Conservation (phyloP, 805 yeast species). For the Metschnikowia kofuensis region DNA sequence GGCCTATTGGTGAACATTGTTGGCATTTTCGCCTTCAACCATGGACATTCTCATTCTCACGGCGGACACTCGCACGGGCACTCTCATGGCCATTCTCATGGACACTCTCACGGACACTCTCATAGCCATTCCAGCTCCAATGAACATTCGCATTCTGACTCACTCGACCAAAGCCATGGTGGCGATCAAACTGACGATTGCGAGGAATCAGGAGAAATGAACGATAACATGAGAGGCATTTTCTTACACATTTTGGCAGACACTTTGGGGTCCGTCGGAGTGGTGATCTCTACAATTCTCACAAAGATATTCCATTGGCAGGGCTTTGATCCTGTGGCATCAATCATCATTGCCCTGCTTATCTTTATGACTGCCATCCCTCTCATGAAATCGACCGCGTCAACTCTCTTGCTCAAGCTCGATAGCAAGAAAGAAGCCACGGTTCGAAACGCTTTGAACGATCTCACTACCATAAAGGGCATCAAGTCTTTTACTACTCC, state of each 20-base stretch:
- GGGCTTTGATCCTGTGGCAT: conserved; percentile 90
- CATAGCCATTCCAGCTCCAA: conserved; percentile 3
- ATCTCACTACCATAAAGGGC: conserved; percentile 69
- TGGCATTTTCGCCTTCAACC: conserved; percentile 93
- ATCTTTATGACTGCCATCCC: conserved; percentile 84
- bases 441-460: conserved; percentile 64
- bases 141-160: conserved; percentile 9
- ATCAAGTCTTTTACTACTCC: conserved; percentile 85
- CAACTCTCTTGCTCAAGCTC: conserved; percentile 64
- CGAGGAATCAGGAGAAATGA: conserved; percentile 21
- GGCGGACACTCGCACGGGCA: conserved; percentile 43
- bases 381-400: conserved; percentile 74
- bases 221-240: conserved; percentile 87
- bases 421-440: conserved; percentile 56
- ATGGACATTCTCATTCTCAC: conserved; percentile 59
- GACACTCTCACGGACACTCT: background rate
- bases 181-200: conserved; percentile 4
- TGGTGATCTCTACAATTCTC: conserved; percentile 82
- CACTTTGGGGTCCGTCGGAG: conserved; percentile 95
- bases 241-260: conserved; percentile 93
- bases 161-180: conserved; percentile 11
- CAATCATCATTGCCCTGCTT: conserved; percentile 77
- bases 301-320: conserved; percentile 65
- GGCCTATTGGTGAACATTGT: conserved; percentile 88
- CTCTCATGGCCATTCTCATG: conserved; percentile 28